These are phyloP conservation scores for Thalassiosira sp. DNA, from an alignment of 352 stramenopile species.

Conservation along the genomic window DNA sequence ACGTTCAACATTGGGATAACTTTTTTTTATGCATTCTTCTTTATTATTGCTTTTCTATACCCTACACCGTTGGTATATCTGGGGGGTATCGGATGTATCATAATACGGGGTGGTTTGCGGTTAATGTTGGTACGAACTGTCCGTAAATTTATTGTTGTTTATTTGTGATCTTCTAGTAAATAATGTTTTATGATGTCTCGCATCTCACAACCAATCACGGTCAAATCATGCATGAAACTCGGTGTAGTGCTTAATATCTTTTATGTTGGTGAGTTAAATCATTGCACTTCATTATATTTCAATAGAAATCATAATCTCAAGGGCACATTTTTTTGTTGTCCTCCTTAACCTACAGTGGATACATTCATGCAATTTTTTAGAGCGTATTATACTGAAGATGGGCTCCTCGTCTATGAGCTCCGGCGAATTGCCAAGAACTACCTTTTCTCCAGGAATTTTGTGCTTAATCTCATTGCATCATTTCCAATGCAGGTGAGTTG, in stretches of 20 bases:
- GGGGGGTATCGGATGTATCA: constrained; percentile 23
- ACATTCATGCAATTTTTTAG: constrained; percentile 26
- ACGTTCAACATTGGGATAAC: constrained; percentile 37
- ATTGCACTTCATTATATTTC: not conserved
- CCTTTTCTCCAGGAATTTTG: constrained; percentile 8
- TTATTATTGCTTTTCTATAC: constrained; percentile 37
- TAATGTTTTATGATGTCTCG: too few relatives aligned
- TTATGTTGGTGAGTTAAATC: constrained; percentile 19
- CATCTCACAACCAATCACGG: too few relatives aligned
- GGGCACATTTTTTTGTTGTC: not conserved
- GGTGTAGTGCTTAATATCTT: constrained; percentile 17
- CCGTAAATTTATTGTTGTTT: too few relatives aligned
- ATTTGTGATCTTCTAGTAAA: too few relatives aligned
- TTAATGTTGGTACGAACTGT: too few relatives aligned
- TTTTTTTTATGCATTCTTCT: constrained; percentile 33
- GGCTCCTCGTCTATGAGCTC: constrained; percentile 13
- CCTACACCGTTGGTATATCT: constrained; percentile 43
- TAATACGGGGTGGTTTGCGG: not conserved
- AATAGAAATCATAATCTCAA: not conserved
- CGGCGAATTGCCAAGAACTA: constrained; percentile 9
- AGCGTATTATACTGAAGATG: constrained; percentile 16
- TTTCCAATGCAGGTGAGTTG: constrained; percentile 3
- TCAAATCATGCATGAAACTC: too few relatives aligned
- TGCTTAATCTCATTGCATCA: constrained; percentile 12
- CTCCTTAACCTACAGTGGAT: constrained; percentile 10